Base-by-base conservation (phyloP, 495 filamentous ascomycete species). In the Neurospora tetrasperma region DNA sequence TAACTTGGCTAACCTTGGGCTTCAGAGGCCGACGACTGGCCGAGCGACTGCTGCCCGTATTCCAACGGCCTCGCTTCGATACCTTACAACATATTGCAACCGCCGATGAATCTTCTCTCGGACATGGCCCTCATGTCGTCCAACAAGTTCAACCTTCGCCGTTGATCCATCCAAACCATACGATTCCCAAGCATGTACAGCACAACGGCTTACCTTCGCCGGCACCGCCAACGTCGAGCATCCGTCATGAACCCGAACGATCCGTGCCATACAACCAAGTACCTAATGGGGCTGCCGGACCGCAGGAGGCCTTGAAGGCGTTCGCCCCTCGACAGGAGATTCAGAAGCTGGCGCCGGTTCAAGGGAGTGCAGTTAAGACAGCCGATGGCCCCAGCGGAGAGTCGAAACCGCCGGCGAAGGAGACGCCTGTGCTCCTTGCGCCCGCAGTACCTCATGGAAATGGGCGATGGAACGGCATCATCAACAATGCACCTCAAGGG, bases 1-100 rank as follows among this genome's bases (percentile, higher is more conserved):
- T 78, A 70, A 70, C 75, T 54, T 54, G 31, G 41, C 27, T 73
- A 38, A 44, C 38, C 20, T 62, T 54, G 48, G 38, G 68, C 70
- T 76, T 69, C 80, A 95, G 93, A 85, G 90, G 90, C 71, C 90
- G 88, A 71, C 87, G 83, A 78, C 90, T 95, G 76, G 86, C 93
- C 78, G 89, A 91, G 81, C 80, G 87, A 44, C 90, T 89, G 71
- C 86, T 96, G 69, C 92, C 93, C 39, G 79, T 84, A 62, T 82
- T 84, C 72, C 86, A 85, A 41, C 79, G 85, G 74, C 78, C 85
- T 81, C 83, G 81, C 77, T 80, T 81, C 73, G 74, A 82, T 78
- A 74, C 77, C 70, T 78, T 74, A 69, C 83, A 76, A 75, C 79
- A 75, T 70, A 72, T 74, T 46, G 72, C 78, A 69, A 75, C 73